Evolutionary conservation across 768 basidiomycete species (phyloP).

Genomic region (Gymnopilus junonius): DNA sequence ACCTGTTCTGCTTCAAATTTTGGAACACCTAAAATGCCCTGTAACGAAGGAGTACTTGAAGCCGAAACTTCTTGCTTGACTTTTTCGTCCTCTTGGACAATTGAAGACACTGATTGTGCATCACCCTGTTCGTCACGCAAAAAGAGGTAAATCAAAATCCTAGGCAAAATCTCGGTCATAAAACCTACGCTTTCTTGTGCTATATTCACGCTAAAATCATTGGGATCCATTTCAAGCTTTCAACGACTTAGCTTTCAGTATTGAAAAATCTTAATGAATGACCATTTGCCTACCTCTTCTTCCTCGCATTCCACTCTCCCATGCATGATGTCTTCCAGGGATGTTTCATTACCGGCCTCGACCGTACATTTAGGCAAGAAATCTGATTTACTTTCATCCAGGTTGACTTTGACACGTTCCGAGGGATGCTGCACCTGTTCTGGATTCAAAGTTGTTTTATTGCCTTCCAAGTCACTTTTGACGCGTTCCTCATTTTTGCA

Average conservation of each 20-base stretch:
- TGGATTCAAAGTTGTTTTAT: no score
- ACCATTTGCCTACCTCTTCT: neutral
- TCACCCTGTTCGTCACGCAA: neutral
- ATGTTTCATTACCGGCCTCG: neutral
- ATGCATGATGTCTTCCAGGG: neutral
- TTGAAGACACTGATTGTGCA: neutral
- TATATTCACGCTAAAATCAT: neutral
- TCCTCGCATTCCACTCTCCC: neutral
- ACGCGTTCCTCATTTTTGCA: no score
- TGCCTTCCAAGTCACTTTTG: no score
- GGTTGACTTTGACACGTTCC: neutral
- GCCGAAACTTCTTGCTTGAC: neutral
- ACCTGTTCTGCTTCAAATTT: neutral
- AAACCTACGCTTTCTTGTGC: neutral
- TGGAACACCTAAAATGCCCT: neutral
- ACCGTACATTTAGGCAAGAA: neutral
- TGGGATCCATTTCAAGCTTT: neutral
- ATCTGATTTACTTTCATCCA: no score
- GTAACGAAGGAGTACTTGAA: neutral
- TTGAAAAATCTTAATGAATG: neutral
- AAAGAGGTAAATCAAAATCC: neutral
- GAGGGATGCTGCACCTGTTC: no score
- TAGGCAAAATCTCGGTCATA: no score
- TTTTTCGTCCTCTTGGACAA: neutral
- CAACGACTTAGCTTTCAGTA: neutral